Evolutionary conservation across 2,329 filamentous ascomycete genomes (phyloP), one percentile per base, ranked within the genome.

Genomic region (Rhytidhysteron rufulum): DNA sequence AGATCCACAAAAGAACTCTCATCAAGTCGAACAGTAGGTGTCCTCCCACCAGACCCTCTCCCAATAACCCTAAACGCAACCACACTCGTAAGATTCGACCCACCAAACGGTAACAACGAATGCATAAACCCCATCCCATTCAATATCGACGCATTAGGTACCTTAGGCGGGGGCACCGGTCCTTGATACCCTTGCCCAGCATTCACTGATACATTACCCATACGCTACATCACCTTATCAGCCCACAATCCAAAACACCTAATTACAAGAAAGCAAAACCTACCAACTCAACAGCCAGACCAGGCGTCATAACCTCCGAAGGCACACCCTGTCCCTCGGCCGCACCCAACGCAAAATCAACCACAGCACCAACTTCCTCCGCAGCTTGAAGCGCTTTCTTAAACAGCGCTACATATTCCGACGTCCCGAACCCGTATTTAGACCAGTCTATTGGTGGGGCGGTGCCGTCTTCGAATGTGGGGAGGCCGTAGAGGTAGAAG

Each of bases 241-340:
- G n/a, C n/a, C n/a, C n/a, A n/a, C n/a, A n/a, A n/a, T n/a, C n/a
- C n/a, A n/a, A n/a, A n/a, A n/a, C n/a, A n/a, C n/a, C n/a, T n/a
- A 13, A 13, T 27, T 27, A 8, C 13, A 27, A 13, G 8, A 27
- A 8, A 8, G 24, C 24, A 27, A 13, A 27, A 27, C 24, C 24
- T 35, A 43, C 43, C 41, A 53, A 34, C 34, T 55, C 31, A 1
- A 47, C 39, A 5, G 51, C 45, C 5, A 56, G 38, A 2, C 53
- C 53, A 4, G 21, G 32, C 1, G 45, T 44, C 4, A 6, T 32
- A 4, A 47, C 42, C n/a, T 47, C 40, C 13, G 60, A 53, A 1
- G 72, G 72, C 3, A 73, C 69, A 11, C 73, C 73, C 33, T 67
- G 61, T 4, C 72, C 74, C 48, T 73, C 68, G 43, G 72, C 72